Evolutionary conservation across 139 green algal species (phyloP).

Genomic region (Chlamydomonas applanata): DNA sequence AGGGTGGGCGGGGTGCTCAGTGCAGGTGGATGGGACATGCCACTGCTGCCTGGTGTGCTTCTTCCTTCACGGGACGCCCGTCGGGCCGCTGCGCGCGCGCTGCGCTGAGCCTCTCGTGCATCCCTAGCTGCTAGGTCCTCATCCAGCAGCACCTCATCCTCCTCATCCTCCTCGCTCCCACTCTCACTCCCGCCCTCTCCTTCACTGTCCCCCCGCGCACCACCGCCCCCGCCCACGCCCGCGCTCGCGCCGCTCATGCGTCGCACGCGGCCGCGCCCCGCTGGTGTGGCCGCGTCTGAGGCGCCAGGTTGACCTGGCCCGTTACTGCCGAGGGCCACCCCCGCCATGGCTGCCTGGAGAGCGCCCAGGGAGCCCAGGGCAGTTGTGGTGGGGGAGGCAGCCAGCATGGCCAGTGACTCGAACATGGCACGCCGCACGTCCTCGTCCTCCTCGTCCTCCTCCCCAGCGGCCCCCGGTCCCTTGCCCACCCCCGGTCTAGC

Average conservation of each 20-base stretch:
- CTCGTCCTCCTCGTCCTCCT: constrained; percentile 11
- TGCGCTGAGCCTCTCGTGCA: neutral
- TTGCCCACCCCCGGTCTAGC: neutral
- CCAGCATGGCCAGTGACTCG: constrained; percentile 1
- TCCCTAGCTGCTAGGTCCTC: neutral
- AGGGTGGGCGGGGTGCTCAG: neutral
- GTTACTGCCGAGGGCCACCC: neutral
- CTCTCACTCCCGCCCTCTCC: neutral
- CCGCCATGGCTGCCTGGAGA: neutral
- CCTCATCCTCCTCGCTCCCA: constrained; percentile 6
- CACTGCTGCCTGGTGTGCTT: constrained; percentile 1
- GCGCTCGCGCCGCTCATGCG: neutral
- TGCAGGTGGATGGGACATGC: neutral
- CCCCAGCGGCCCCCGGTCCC: neutral
- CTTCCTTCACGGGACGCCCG: too few relatives aligned
- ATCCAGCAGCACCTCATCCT: constrained; percentile 6
- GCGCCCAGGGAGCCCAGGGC: too few relatives aligned
- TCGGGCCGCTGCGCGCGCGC: neutral
- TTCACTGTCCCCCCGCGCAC: neutral
- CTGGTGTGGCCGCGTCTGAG: neutral
- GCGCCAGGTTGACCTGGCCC: neutral
- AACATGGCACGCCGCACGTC: constrained; percentile 25
- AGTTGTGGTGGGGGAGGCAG: too few relatives aligned
- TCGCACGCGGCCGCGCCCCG: neutral
- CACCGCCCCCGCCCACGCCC: neutral